phyloP scores from a whole-genome alignment of 1,284 basidiomycete species.

The Cryptococcus neoformans region DNA sequence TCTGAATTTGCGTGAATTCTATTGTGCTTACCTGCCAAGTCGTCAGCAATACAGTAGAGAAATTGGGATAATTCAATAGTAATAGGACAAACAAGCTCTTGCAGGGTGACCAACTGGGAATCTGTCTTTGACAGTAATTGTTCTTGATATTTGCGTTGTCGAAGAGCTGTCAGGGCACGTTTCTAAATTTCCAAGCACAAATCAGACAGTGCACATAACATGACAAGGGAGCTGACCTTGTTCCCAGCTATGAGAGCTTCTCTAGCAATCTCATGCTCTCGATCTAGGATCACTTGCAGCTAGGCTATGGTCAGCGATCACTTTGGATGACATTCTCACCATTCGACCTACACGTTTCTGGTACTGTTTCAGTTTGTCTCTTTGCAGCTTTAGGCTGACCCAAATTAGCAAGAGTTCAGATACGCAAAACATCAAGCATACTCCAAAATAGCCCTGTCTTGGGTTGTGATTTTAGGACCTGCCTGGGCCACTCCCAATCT shows the following conservation, averaged over 20 bases:
- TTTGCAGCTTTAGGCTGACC: constrained; percentile 81
- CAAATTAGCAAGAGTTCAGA: constrained; percentile 18
- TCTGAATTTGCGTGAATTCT: constrained; percentile 92
- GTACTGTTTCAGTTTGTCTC: constrained; percentile 93
- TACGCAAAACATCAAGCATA: constrained; percentile 51
- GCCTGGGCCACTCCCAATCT: constrained; percentile 61
- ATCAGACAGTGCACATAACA: neutral
- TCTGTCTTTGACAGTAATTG: constrained; percentile 84
- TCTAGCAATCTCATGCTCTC: constrained; percentile 86
- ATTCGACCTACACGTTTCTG: constrained; percentile 72
- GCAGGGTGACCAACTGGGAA: constrained; percentile 79
- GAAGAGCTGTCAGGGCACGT: constrained; percentile 77
- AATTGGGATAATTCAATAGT: too few relatives aligned
- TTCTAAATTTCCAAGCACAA: constrained; percentile 19
- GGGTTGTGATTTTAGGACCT: constrained; percentile 81
- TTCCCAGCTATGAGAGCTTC: constrained; percentile 74
- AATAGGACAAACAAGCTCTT: constrained; percentile 69
- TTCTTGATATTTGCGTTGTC: constrained; percentile 92
- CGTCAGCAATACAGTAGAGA: neutral
- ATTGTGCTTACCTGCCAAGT: constrained; percentile 77
- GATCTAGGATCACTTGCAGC: constrained; percentile 69
- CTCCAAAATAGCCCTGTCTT: constrained; percentile 94
- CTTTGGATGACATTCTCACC: too few relatives aligned
- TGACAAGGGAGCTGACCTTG: constrained; percentile 56
- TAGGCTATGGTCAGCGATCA: too few relatives aligned